Percentiles rank a stretch among this genome's conserved stretches.
Conservation (phyloP, 305 asterid genomes). For the Fraxinus sp. region DNA sequence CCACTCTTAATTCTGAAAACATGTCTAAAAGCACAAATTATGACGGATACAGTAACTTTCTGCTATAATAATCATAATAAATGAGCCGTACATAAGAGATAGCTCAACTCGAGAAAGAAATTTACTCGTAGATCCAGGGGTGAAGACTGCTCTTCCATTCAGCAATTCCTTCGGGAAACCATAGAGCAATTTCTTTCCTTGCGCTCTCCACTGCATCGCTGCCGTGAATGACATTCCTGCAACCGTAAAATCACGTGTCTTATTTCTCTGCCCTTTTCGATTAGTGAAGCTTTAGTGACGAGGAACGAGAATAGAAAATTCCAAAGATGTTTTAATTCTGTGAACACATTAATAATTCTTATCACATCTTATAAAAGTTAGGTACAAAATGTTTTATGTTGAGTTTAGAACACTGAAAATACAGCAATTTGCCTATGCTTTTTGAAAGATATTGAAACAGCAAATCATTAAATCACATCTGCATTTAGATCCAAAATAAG, state of each 20-base stretch:
- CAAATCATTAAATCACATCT: background rate
- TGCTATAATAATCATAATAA: background rate
- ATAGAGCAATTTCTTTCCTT: constrained; percentile 83
- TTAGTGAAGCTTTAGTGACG: background rate
- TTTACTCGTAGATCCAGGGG: constrained; percentile 75
- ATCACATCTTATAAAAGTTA: background rate
- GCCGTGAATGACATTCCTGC: constrained; percentile 90
- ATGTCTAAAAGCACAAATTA: background rate
- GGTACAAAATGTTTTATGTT: background rate
- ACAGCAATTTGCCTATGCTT: background rate
- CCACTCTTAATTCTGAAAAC: background rate
- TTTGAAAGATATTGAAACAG: background rate
- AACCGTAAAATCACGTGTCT: background rate
- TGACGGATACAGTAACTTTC: background rate
- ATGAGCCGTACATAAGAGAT: background rate
- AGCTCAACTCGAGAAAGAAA: background rate
- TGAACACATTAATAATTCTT: background rate
- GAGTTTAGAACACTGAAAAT: background rate
- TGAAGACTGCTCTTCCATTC: constrained; percentile 87
- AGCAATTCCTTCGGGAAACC: constrained; percentile 87
- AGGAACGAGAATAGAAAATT: background rate
- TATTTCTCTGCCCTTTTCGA: background rate
- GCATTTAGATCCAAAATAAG: background rate
- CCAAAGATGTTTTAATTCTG: background rate
- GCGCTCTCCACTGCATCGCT: constrained; percentile 91